Percentiles rank a stretch among this genome's conserved stretches.
Conservation (phyloP, 1,284 basidiomycete genomes). For the Abortiporus biennis region DNA sequence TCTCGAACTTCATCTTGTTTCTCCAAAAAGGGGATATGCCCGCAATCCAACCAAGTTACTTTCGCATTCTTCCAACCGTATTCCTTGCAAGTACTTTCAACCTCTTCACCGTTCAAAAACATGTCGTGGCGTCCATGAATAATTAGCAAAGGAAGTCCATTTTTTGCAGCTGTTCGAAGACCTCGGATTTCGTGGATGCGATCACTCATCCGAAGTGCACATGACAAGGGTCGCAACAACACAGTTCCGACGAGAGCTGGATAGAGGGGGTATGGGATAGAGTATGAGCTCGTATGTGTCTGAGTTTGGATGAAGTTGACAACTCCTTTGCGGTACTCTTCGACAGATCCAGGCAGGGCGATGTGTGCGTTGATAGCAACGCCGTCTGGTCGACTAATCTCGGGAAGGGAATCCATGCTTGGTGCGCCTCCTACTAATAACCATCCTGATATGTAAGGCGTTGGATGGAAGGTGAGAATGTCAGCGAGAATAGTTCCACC, state of each 20-base stretch:
- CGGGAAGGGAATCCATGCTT: neutral
- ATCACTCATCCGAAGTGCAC: slow-evolving; percentile 1
- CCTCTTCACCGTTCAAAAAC: neutral
- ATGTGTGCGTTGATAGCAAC: neutral
- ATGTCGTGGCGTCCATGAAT: slow-evolving; percentile 6
- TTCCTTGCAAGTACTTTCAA: no score
- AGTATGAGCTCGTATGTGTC: slow-evolving; percentile 2
- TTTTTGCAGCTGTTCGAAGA: slow-evolving; percentile 5
- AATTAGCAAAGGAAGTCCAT: slow-evolving; percentile 7
- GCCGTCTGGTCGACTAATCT: slow-evolving; percentile 2
- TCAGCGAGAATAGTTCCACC: slow-evolving; percentile 8
- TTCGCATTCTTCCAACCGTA: slow-evolving; percentile 1
- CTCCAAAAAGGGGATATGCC: slow-evolving; percentile 22
- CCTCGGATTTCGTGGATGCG: slow-evolving; percentile 8
- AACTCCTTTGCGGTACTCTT: neutral
- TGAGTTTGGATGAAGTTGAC: neutral
- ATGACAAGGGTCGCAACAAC: slow-evolving; percentile 1
- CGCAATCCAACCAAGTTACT: neutral
- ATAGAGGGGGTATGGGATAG: neutral
- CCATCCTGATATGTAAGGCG: slow-evolving; percentile 3
- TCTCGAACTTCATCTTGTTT: slow-evolving; percentile 34
- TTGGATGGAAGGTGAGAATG: slow-evolving; percentile 1
- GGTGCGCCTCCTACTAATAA: slow-evolving; percentile 7
- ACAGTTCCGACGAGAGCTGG: slow-evolving; percentile 2
- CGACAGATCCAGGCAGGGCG: no score